Percentiles rank a stretch among this genome's conserved stretches.
Conservation (phyloP, 2,329 filamentous ascomycete genomes). For the Lachnum nothofagi region DNA sequence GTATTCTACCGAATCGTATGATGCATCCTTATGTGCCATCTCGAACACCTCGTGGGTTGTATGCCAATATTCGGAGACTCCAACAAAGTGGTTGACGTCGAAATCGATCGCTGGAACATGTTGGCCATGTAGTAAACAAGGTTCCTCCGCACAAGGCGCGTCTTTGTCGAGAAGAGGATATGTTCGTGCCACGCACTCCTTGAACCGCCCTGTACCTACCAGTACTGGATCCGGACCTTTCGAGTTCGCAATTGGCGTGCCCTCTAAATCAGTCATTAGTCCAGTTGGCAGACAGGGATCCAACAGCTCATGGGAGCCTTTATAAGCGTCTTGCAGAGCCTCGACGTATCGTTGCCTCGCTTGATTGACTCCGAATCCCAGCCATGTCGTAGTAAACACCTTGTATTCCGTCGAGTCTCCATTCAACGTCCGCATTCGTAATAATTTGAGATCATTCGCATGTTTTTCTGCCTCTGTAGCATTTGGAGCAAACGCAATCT, state of each 20-base stretch:
- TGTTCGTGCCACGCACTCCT: constrained; percentile 75
- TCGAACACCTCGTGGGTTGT: constrained; percentile 93
- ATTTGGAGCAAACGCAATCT: constrained; percentile 97
- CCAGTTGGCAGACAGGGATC: constrained; percentile 87
- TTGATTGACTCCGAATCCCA: constrained; percentile 95
- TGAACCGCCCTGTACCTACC: constrained; percentile 79
- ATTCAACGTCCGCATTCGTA: constrained; percentile 78
- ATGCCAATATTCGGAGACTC: constrained; percentile 98
- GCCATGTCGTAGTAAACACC: constrained; percentile 94
- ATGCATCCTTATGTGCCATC: constrained; percentile 65
- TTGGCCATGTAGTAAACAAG: constrained; percentile 84
- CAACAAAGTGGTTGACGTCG: constrained; percentile 93
- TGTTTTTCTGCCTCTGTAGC: constrained; percentile 84
- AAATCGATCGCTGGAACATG: constrained; percentile 96
- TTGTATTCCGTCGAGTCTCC: constrained; percentile 74
- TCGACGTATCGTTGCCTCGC: constrained; percentile 82
- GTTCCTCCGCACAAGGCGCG: constrained; percentile 71
- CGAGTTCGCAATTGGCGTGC: constrained; percentile 45
- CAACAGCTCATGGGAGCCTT: constrained; percentile 61
- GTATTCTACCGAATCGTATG: constrained; percentile 87
- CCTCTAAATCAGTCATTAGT: constrained; percentile 68
- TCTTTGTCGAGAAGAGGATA: constrained; percentile 88
- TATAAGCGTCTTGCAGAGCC: constrained; percentile 62
- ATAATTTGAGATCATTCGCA: constrained; percentile 77
- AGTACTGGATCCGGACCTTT: constrained; percentile 47